Base-by-base conservation (phyloP, 441 rosid genomes). In the Populus hybrid region DNA sequence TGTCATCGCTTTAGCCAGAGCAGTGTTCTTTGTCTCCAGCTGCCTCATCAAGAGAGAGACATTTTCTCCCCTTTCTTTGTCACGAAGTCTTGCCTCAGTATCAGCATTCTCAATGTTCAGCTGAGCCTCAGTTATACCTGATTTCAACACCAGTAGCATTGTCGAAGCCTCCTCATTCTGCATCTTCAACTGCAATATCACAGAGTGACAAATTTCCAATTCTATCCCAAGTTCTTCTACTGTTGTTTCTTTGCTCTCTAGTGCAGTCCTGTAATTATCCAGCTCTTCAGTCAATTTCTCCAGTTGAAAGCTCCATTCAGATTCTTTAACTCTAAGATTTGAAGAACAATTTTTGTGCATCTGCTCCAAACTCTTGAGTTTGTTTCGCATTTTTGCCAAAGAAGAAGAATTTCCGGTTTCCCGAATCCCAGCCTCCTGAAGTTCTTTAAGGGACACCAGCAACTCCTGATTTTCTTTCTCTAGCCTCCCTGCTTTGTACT, bases 381-480 rank as follows among this genome's bases (percentile, higher is more conserved):
- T 94, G 84, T 77, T 90, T 80, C 83, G 84, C 72, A 92, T 84
- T 81, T 91, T 93, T 24, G 86, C 77, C 68, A 90, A 29, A 29
- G 31, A 72, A 53, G 97, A 89, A 73, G 91, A 79, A 28, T 76
- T 83, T 71, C 97, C 92, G 18, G 84, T 85, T 79, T 87, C 87
- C 59, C 88, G 88, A 81, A 93, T 91, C 77, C 82, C 89, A 77
- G 93, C 93, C 88, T 91, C 98, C 69, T 79, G 97, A 56, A 93
- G 87, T 79, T 94, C 98, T 82, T 84, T 92, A 65, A 94, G 81
- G 14, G 93, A 90, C 61, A 59, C 78, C 65, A 93, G 59, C 78
- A 96, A 80, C 76, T 92, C 99, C 42, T 83, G 82, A 78, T 96
- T 96, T 64, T 96, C 98, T 78, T 82, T 84, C 87, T 92, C 88